Evolutionary conservation across 2,329 filamentous ascomycete species (phyloP), one percentile per base, ranked within the genome.

Genomic region (Colletotrichum shisoi): DNA sequence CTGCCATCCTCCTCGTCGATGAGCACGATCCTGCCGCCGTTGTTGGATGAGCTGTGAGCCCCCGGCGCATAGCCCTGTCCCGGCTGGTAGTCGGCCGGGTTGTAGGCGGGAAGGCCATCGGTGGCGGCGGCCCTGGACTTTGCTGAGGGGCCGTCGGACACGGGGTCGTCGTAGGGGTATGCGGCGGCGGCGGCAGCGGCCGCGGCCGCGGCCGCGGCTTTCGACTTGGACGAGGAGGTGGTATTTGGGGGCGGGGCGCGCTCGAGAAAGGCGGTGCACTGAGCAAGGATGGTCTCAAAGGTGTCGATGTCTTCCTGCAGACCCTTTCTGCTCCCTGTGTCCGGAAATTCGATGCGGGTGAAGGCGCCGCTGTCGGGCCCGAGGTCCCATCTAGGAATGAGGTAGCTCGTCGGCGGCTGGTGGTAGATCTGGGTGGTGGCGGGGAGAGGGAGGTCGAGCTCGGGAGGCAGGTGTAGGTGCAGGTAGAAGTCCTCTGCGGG

Each of bases 391-490:
- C 94, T 89, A 17, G 95, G 95, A 69, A 99, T 97, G 53, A 98
- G 84, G 76, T 98, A 98, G 82, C 92, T 96, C 70, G 85, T 88
- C 0, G 94, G 94, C 7, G 94, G 93, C 79, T 98, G 93, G 78
- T 97, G 93, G 80, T 97, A 98, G 76, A 99, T 95, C 77, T 98
- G 94, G 0, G 95, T 98, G 0, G 94, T 98, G 19, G 94, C 94
- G 13, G 95, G 95, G 15, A 98, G 85, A 6, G 95, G 92, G 6
- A 98, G 87, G 73, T 98, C 94, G 72, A 99, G 88, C 83, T 97
- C 94, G 21, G 94, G 94, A 15, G 94, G 94, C 11, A 98, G 88
- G 74, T 97, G 93, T 27, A 99, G 87, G 78, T 98, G 94, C 5
- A 99, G 88, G 77, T 98, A 98, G 81, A 97, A 98, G 82, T 98